Conservation (phyloP, 169 alveolate species). For the Eimeria zaria region DNA sequence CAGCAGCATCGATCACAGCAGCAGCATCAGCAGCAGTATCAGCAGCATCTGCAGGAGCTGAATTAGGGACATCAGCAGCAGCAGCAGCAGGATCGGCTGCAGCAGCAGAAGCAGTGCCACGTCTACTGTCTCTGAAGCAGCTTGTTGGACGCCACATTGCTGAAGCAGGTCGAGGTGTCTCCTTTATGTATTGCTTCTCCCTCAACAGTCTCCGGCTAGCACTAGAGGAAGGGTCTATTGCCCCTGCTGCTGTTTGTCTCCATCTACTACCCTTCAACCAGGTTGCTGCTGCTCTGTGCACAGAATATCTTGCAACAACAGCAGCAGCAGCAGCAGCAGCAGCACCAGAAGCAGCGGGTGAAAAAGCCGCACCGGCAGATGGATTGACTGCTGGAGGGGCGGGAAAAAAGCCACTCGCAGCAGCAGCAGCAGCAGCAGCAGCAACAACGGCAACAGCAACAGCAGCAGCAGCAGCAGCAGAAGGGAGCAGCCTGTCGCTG, state of each 20-base stretch:
- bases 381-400: neutral
- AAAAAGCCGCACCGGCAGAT: neutral
- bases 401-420: neutral
- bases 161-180: slow-evolving; percentile 38
- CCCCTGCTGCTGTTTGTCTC: neutral
- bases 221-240: neutral
- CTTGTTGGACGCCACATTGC: slow-evolving; percentile 57
- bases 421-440: neutral
- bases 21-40: slow-evolving; percentile 14
- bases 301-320: neutral
- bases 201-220: neutral
- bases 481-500: neutral
- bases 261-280: neutral
- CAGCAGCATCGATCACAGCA: neutral
- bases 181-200: slow-evolving; percentile 49
- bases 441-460: neutral
- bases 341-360: neutral
- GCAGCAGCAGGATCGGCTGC: neutral
- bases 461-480: slow-evolving; percentile 39
- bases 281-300: slow-evolving; percentile 42
- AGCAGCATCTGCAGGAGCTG: neutral
- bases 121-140: slow-evolving; percentile 23
- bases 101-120: slow-evolving; percentile 20
- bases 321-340: slow-evolving; percentile 18
- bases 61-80: neutral